phyloP scores from a whole-genome alignment of 1,284 basidiomycete species.

The Cryptococcus sp. region DNA sequence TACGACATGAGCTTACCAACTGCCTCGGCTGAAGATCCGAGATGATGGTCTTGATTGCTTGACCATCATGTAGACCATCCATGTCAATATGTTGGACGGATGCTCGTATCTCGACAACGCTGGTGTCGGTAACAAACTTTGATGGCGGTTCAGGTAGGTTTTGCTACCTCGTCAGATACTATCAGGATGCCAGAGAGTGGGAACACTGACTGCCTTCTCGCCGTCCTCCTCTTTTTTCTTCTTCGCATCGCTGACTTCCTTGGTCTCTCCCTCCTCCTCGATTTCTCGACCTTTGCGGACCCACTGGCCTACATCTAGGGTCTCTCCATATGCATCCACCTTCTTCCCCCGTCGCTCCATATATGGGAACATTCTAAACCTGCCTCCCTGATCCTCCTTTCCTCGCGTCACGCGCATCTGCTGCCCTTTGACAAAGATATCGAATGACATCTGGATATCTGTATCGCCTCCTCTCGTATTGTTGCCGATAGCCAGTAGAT shows the following conservation, averaged over 20 bases:
- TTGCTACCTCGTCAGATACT: conserved; percentile 52
- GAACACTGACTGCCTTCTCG: conserved; percentile 68
- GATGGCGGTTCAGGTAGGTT: conserved; percentile 76
- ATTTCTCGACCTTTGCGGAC: conserved; percentile 78
- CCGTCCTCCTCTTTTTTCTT: conserved; percentile 68
- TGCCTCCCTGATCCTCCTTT: neutral
- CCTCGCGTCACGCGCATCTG: conserved; percentile 67
- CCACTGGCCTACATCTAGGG: conserved; percentile 91
- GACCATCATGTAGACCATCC: conserved; percentile 92
- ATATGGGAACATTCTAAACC: conserved; percentile 96
- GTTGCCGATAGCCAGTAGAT: conserved; percentile 33
- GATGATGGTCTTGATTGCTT: conserved; percentile 93
- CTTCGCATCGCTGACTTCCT: conserved; percentile 71
- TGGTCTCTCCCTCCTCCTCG: conserved; percentile 78
- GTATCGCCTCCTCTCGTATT: conserved; percentile 34
- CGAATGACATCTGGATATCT: conserved; percentile 64
- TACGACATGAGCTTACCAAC: conserved; percentile 57
- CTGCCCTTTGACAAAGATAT: conserved; percentile 95
- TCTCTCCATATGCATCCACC: conserved; percentile 95
- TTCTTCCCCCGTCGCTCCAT: conserved; percentile 84
- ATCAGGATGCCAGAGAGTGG: neutral
- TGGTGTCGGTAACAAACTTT: conserved; percentile 75
- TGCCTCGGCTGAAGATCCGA: conserved; percentile 94
- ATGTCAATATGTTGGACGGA: conserved; percentile 87
- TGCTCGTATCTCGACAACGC: conserved; percentile 75